Evolutionary conservation across 352 stramenopile genomes (phyloP).

Genomic region (Phytophthora megakarya): DNA sequence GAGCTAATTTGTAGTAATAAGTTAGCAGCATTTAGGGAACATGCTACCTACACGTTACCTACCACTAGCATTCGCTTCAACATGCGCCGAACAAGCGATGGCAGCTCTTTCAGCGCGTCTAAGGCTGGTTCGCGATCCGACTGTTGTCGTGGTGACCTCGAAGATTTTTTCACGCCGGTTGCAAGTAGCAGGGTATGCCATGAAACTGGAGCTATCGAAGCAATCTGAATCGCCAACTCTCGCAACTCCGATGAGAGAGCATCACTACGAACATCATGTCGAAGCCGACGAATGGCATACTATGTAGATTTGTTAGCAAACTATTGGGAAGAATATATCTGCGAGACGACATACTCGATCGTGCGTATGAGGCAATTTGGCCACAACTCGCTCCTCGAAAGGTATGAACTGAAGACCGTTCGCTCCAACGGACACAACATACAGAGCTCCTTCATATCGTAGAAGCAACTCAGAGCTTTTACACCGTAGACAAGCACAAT

Average conservation of each 20-base stretch:
- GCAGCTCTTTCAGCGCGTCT: conserved; percentile 8
- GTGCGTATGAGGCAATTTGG: conserved; percentile 18
- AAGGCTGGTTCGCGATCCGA: conserved; percentile 6
- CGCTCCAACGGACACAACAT: conserved; percentile 18
- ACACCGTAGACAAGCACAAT: not conserved
- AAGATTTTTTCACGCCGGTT: not conserved
- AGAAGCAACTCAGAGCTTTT: conserved; percentile 40
- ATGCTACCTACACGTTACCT: too few relatives aligned
- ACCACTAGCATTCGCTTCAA: conserved; percentile 28
- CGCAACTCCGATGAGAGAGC: conserved; percentile 31
- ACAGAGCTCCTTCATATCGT: conserved; percentile 33
- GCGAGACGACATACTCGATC: conserved; percentile 18
- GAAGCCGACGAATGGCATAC: conserved; percentile 56
- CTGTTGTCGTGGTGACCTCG: conserved; percentile 21
- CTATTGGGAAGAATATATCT: not conserved
- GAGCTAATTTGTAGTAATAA: conserved; percentile 11
- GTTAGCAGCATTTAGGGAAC: too few relatives aligned
- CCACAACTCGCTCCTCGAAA: conserved; percentile 30
- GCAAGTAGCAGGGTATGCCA: conserved; percentile 34
- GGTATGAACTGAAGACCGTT: conserved; percentile 35
- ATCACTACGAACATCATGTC: conserved; percentile 30
- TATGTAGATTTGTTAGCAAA: conserved; percentile 14
- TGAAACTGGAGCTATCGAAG: conserved; percentile 36
- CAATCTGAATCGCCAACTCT: conserved; percentile 42
- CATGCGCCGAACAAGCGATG: conserved; percentile 19